Base-by-base conservation (phyloP, 1,284 basidiomycete species). In the Violaceomyces palustris region DNA sequence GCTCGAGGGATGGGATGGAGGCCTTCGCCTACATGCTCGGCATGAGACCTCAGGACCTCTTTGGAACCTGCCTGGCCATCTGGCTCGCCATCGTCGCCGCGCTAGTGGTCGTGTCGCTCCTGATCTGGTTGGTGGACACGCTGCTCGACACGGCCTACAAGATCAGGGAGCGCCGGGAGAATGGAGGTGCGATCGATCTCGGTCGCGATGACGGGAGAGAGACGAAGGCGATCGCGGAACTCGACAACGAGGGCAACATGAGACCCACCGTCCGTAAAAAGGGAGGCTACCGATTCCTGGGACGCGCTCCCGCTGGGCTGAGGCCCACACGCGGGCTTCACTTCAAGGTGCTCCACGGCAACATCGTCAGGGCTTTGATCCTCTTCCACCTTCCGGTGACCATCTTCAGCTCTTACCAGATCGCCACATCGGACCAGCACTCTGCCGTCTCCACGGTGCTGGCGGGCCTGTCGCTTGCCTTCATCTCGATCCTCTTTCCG, bases 361-460 rank as follows among this genome's bases (percentile, higher is more conserved):
- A 96, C 74, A 81, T 97, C 39, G 82, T 92, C 42, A 85, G 93
- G 39, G 79, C 93, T 45, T 80, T 97, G 32, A 79, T 92, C 42
- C 78, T 93, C 29, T 97, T 96, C 77, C 92, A 96, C 75, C 81
- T 96, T 17, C 92, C 92, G 9, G 80, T 97, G 59, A 93, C 89
- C 27, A 82, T 90, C 42, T 91, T 93, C 73, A 88, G 88, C 6
- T 83, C 82, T 50, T 94, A 88, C 72, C 85, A 91, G 65, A 84
- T 92, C 78, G 81, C 83, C 4, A 76, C 84, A 28, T 78, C 79
- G 19, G 74, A 74, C 24, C 62, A 75, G 3, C 73, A 78, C 5
- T 81, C 81, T 1, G 62, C 66, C 14, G 81, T 81, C 1, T 61
- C 79, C 4, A 79, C 84, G 45, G 81, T 80, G 9, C 79, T 92